A percentile compares a stretch with the other conserved stretches of the same genome.
phyloP scores from a whole-genome alignment of 1,284 basidiomycete genomes.

The Gomphus bonarii region DNA sequence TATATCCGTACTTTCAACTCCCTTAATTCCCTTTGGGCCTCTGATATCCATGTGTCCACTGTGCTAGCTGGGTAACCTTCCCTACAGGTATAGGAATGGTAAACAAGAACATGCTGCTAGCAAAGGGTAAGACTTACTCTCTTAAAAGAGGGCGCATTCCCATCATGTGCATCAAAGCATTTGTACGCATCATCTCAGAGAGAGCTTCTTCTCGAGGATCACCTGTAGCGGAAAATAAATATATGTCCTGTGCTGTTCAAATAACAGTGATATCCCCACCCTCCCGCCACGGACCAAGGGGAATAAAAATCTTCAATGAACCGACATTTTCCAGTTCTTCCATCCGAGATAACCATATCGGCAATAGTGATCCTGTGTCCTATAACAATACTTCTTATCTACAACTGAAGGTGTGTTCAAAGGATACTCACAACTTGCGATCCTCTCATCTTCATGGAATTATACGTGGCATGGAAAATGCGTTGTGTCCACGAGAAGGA shows the following conservation, averaged over 20 bases:
- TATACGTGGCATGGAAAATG: slow-evolving; percentile 25
- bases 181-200: slow-evolving; percentile 24
- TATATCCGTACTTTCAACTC: slow-evolving; percentile 22
- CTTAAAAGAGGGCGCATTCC: slow-evolving; percentile 23
- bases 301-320: slow-evolving; percentile 25
- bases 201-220: slow-evolving; percentile 17
- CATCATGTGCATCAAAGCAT: slow-evolving; percentile 22
- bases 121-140: slow-evolving; percentile 16
- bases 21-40: slow-evolving; percentile 21
- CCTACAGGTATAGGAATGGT: slow-evolving; percentile 10
- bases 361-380: slow-evolving; percentile 22
- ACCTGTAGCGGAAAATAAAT: not conserved
- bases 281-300: slow-evolving; percentile 26
- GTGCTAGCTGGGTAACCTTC: slow-evolving; percentile 24
- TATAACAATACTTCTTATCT: slow-evolving; percentile 9
- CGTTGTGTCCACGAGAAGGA: slow-evolving; percentile 23
- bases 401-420: not conserved
- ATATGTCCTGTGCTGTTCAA: not conserved
- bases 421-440: not conserved
- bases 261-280: slow-evolving; percentile 14
- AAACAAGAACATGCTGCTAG: not conserved
- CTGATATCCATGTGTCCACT: slow-evolving; percentile 23
- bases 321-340: slow-evolving; percentile 23
- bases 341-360: slow-evolving; percentile 24
- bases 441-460: slow-evolving; percentile 25